Base-by-base conservation (phyloP, 2,329 filamentous ascomycete species). In the Seiridium unicorne region DNA sequence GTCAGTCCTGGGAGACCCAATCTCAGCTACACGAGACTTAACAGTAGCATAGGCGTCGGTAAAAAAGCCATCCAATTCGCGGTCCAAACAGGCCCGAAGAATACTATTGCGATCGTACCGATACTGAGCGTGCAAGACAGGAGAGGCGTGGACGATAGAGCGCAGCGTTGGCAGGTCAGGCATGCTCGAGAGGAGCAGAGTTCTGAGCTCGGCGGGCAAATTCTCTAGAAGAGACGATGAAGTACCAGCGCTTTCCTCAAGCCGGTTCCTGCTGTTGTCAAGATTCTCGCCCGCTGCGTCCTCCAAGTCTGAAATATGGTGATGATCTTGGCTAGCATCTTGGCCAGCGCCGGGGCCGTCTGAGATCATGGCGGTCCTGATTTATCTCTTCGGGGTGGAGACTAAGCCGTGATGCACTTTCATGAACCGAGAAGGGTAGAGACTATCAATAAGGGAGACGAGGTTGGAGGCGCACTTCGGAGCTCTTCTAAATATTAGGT, bases 51-150 rank as follows among this genome's bases (percentile, higher is more conserved):
- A 66, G 44, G 67, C 64, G 18, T 69, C 66, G 10, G 63, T 18
- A 36, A 60, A 36, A 26, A 62, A 67, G 10, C 61, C 64, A 46
- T 63, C 59, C 1, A 69, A 38, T 11, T 65, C 64, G 31, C 60
- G 61, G n/a, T 57, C 53, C n/a, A 68, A 34, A 34, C 59, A 66
- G 1, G 56, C 32, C 4, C 51, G 55, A 53, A 69, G 61, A 34
- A 68, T 65, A 5, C 4, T 55, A 40, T 64, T 38, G 26, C 67
- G 64, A 40, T 51, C n/a, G 26, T 64, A n/a, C 18, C 46, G 42
- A 36, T 68, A 68, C 46, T 68, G 65, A 7, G 61, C 53, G 44
- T 68, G 63, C 54, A 69, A 55, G 3, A 48, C 58, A 4, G 65
- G 65, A n/a, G 64, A 68, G 8, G 64, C 63, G 26, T 35, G 62